Evolutionary conservation across 2,329 filamentous ascomycete genomes (phyloP).

Genomic region (Fusarium longipes): DNA sequence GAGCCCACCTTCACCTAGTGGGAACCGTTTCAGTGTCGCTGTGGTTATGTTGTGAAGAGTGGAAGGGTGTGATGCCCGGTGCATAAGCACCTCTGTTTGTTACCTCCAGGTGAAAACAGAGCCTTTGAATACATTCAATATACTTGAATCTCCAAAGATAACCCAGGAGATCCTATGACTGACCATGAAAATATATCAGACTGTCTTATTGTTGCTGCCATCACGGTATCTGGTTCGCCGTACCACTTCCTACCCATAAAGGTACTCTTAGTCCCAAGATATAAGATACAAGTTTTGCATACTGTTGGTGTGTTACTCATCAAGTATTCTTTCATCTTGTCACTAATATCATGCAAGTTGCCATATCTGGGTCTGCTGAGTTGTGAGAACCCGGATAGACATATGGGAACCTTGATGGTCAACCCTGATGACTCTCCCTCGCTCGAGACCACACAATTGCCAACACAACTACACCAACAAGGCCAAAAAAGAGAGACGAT

Average conservation of each 20-base stretch:
- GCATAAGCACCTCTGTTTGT: not conserved
- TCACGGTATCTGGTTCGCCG: not conserved
- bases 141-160: too few species aligned
- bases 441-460: too few species aligned
- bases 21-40: accelerated
- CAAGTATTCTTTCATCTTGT: slow-evolving; percentile 13
- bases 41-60: not conserved
- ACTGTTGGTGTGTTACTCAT: accelerated
- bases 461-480: slow-evolving; percentile 15
- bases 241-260: not conserved
- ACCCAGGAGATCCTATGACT: too few species aligned
- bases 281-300: not conserved
- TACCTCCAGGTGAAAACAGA: not conserved
- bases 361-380: slow-evolving; percentile 7
- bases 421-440: slow-evolving; percentile 44
- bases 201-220: not conserved
- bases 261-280: slow-evolving; percentile 4
- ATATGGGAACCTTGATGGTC: slow-evolving; percentile 43
- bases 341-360: slow-evolving; percentile 4
- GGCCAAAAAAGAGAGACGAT: not conserved
- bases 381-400: slow-evolving; percentile 46
- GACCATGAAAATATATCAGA: too few species aligned
- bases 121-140: not conserved
- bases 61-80: not conserved
- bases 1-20: accelerated